Evolutionary conservation across 139 green algal species (phyloP).

Genomic region (Coccomyxa sp.): DNA sequence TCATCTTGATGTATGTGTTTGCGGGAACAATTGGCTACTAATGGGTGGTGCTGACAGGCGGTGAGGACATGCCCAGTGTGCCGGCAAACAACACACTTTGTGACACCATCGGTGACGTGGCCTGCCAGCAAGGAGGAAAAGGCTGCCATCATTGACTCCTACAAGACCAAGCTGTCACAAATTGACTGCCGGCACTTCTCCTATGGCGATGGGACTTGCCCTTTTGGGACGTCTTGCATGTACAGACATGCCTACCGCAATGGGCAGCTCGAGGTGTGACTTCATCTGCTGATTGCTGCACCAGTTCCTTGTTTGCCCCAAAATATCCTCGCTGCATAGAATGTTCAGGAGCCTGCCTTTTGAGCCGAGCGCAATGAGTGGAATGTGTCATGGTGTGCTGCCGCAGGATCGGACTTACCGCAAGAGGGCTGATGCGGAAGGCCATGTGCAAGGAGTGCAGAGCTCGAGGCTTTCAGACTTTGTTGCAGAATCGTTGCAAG

Average conservation of each 20-base stretch:
- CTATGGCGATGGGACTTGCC: constrained; percentile 55
- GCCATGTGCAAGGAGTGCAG: neutral
- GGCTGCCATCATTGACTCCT: constrained; percentile 46
- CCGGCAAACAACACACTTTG: constrained; percentile 54
- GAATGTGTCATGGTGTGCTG: neutral
- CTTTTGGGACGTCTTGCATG: constrained; percentile 81
- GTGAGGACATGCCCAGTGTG: constrained; percentile 74
- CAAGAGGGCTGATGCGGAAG: neutral
- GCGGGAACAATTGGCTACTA: too few relatives aligned
- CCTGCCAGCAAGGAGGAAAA: constrained; percentile 54
- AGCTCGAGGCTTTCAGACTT: neutral
- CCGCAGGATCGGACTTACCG: neutral
- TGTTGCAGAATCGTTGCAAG: neutral
- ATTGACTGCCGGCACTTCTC: constrained; percentile 65
- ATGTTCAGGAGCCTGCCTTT: neutral
- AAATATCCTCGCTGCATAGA: neutral
- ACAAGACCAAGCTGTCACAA: constrained; percentile 44
- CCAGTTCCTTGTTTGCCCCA: too few relatives aligned
- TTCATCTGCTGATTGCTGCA: neutral
- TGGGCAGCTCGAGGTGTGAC: constrained; percentile 25
- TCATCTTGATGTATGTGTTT: neutral
- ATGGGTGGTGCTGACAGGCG: constrained; percentile 14
- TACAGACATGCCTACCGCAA: constrained; percentile 71
- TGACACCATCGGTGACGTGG: constrained; percentile 66
- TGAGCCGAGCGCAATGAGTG: neutral